phyloP scores from a whole-genome alignment of 225 moss, liverwort and hornwort genomes.

The Sphagnum contortum region DNA sequence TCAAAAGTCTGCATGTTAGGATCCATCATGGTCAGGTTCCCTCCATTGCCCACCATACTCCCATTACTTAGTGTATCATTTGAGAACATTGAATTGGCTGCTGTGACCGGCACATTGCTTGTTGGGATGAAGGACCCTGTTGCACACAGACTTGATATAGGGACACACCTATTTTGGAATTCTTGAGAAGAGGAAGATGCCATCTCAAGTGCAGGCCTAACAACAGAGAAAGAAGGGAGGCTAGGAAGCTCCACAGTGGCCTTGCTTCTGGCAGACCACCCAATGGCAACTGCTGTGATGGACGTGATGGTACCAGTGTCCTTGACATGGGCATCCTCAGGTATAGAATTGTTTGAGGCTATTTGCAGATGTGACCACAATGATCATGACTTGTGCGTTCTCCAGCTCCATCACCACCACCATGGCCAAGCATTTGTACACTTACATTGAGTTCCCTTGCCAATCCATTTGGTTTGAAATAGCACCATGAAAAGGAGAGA shows the following conservation, averaged over 20 bases:
- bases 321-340: conserved; percentile 14
- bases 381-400: conserved; percentile 40
- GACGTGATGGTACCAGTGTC: conserved; percentile 4
- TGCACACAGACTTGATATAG: conserved; percentile 23
- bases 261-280: conserved; percentile 12
- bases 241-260: conserved; percentile 22
- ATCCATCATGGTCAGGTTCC: conserved; percentile 40
- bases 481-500: not conserved
- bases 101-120: conserved; percentile 13
- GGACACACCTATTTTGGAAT: conserved; percentile 23
- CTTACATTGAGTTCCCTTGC: conserved; percentile 17
- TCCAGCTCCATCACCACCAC: conserved; percentile 84
- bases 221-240: conserved; percentile 41
- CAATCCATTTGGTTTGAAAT: not conserved
- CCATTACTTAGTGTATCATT: conserved; percentile 12
- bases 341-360: too few relatives aligned
- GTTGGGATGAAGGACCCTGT: conserved; percentile 23
- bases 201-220: conserved; percentile 23
- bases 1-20: conserved; percentile 24
- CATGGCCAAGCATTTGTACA: conserved; percentile 62
- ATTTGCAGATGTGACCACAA: too few relatives aligned
- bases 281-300: conserved; percentile 3
- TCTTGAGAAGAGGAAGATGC: conserved; percentile 18
- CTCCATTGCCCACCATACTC: conserved; percentile 13
- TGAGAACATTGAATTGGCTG: conserved; percentile 7